These are phyloP conservation scores for Dothideomycetes sp. DNA, from an alignment of 2,329 filamentous ascomycete genomes.

Conservation along the genomic window DNA sequence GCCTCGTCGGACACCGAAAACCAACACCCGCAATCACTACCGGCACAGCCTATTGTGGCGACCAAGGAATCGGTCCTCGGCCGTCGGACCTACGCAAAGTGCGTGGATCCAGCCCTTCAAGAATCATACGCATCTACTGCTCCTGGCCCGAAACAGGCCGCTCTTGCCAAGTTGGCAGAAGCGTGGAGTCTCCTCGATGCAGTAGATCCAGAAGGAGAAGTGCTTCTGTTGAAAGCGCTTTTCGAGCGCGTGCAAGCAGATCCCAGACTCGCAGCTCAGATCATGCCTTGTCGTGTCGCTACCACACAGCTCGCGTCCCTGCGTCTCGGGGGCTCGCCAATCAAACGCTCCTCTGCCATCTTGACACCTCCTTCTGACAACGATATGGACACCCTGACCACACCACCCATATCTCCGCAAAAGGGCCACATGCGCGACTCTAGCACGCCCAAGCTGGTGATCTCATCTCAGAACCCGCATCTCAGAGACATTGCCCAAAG, in stretches of 20 bases:
- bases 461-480: conserved; percentile 77
- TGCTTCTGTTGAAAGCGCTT: conserved; percentile 69
- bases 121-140: conserved; percentile 76
- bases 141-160: conserved; percentile 58
- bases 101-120: conserved; percentile 71
- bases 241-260: conserved; percentile 64
- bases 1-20: no score
- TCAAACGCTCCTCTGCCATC: conserved; percentile 8
- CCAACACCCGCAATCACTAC: conserved; percentile 35
- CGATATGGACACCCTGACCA: conserved; percentile 5
- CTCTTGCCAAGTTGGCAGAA: conserved; percentile 70
- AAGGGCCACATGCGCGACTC: conserved; percentile 37
- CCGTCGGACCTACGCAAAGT: conserved; percentile 67
- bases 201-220: conserved; percentile 81
- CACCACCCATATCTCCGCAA: conserved; percentile 6
- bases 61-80: conserved; percentile 75
- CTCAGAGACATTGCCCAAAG: conserved; percentile 68
- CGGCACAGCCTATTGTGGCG: conserved; percentile 14
- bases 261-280: conserved; percentile 45
- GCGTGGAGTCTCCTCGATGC: conserved; percentile 78
- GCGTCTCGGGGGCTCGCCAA: conserved; percentile 13
- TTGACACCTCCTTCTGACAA: no score
- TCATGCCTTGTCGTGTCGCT: conserved; percentile 26
- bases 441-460: conserved; percentile 55
- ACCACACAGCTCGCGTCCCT: conserved; percentile 23